Percentiles rank a stretch among this genome's conserved stretches.
phyloP scores from a whole-genome alignment of 2,329 filamentous ascomycete species.

The Colletotrichum nymphaeae region DNA sequence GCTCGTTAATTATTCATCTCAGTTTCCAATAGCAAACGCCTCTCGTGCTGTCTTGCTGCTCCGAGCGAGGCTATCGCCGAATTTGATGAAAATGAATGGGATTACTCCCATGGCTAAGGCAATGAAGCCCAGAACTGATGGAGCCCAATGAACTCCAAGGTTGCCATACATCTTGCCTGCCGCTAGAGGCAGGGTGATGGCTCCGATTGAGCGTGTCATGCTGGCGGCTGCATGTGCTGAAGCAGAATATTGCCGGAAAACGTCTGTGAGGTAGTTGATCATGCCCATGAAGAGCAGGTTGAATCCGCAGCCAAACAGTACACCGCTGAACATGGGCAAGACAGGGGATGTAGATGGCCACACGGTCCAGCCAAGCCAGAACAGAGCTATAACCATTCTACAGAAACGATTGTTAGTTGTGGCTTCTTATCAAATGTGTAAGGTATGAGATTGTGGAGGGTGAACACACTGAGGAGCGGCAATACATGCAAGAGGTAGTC shows the following conservation, averaged over 20 bases:
- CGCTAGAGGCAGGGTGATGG: constrained; percentile 47
- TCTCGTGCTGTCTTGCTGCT: constrained; percentile 39
- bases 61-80: constrained; percentile 43
- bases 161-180: constrained; percentile 45
- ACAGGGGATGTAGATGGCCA: constrained; percentile 46
- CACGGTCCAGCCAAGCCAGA: constrained; percentile 72
- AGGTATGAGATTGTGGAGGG: not conserved
- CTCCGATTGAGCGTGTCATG: constrained; percentile 47
- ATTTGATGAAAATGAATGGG: constrained; percentile 46
- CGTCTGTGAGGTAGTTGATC: constrained; percentile 49
- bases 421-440: not conserved
- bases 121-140: constrained; percentile 47
- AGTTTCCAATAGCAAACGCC: constrained; percentile 7
- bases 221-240: constrained; percentile 49
- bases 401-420: not conserved
- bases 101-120: constrained; percentile 44
- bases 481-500: constrained; percentile 61
- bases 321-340: constrained; percentile 52
- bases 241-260: constrained; percentile 46
- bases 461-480: constrained; percentile 68
- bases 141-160: constrained; percentile 49
- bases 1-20: not conserved
- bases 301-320: constrained; percentile 55
- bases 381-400: constrained; percentile 66
- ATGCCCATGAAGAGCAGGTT: constrained; percentile 50